A percentile compares a stretch with the other conserved stretches of the same genome.
Evolutionary conservation across 169 alveolate species (phyloP).

Genomic region (Gregarina niphandrodes): DNA sequence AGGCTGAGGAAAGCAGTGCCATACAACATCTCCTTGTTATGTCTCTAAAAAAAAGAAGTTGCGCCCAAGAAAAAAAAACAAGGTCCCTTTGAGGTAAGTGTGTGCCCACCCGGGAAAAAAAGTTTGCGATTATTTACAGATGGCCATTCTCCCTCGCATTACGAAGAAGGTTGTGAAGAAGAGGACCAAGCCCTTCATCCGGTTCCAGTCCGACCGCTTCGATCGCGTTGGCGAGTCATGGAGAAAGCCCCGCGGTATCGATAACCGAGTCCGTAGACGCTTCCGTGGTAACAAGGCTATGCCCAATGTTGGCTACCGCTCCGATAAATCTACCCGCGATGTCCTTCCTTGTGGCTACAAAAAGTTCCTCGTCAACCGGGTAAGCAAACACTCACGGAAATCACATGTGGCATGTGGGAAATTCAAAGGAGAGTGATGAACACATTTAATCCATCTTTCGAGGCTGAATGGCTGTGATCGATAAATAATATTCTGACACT

Average conservation of each 20-base stretch:
- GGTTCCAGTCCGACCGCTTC: conserved; percentile 79
- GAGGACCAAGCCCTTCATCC: conserved; percentile 68
- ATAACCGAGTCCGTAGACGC: conserved; percentile 77
- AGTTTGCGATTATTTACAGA: conserved; percentile 8
- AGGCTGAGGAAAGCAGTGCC: no score
- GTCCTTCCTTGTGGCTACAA: conserved; percentile 70
- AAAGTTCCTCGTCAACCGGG: conserved; percentile 55
- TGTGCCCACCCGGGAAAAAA: no score
- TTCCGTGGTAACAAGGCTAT: conserved; percentile 70
- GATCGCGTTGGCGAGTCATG: conserved; percentile 66
- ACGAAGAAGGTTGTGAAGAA: conserved; percentile 60
- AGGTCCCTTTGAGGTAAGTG: no score
- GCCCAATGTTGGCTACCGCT: conserved; percentile 89
- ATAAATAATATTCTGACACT: no score
- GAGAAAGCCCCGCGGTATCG: conserved; percentile 94
- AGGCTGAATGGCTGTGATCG: no score
- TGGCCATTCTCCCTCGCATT: conserved; percentile 18
- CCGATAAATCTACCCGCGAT: conserved; percentile 68
- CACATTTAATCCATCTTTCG: no score
- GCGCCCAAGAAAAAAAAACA: no score
- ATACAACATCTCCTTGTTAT: no score
- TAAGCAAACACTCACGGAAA: not conserved
- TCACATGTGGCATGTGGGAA: no score
- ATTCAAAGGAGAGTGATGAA: no score
- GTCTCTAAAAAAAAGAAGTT: no score